A percentile compares a stretch with the other conserved stretches of the same genome.
Evolutionary conservation across 306 rosid genomes (phyloP).

Genomic region (Cicer yamashitae): DNA sequence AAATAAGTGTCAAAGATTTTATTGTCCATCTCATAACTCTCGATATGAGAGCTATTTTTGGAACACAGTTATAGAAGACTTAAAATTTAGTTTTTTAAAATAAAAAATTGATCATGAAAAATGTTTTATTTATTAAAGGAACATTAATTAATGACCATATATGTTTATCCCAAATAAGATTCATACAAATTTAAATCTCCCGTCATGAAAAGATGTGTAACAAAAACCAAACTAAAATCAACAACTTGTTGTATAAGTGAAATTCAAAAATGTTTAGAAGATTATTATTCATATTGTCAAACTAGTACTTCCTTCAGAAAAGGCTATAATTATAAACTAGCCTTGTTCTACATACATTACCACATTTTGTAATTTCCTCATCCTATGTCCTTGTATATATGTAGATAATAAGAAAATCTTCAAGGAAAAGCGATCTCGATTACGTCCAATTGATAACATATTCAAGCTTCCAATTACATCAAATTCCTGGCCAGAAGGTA

Average conservation of each 20-base stretch:
- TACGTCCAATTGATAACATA: slow-evolving; percentile 54
- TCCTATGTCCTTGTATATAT: slow-evolving; percentile 13
- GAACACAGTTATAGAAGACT: neutral
- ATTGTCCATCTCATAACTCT: neutral
- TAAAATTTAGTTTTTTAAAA: too few species aligned
- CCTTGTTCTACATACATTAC: neutral
- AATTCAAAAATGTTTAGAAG: slow-evolving; percentile 40
- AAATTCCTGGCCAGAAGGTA: slow-evolving; percentile 60
- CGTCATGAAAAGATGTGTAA: too few species aligned
- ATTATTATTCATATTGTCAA: neutral
- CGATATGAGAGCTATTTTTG: too few species aligned
- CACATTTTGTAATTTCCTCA: neutral
- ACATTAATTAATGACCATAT: too few species aligned
- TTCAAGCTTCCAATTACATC: slow-evolving; percentile 67
- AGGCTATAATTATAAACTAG: neutral
- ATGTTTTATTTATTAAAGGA: too few species aligned
- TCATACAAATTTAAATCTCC: too few species aligned
- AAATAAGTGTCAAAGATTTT: neutral
- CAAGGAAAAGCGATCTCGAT: slow-evolving; percentile 39
- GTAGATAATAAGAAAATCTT: slow-evolving; percentile 35
- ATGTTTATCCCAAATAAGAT: too few species aligned
- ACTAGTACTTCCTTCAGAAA: neutral
- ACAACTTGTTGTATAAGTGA: slow-evolving; percentile 43
- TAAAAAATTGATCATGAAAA: too few species aligned
- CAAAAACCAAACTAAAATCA: too few species aligned